A percentile compares a stretch with the other conserved stretches of the same genome.
Conservation (phyloP, 2,329 filamentous ascomycete species). For the Aspergillus texensis region DNA sequence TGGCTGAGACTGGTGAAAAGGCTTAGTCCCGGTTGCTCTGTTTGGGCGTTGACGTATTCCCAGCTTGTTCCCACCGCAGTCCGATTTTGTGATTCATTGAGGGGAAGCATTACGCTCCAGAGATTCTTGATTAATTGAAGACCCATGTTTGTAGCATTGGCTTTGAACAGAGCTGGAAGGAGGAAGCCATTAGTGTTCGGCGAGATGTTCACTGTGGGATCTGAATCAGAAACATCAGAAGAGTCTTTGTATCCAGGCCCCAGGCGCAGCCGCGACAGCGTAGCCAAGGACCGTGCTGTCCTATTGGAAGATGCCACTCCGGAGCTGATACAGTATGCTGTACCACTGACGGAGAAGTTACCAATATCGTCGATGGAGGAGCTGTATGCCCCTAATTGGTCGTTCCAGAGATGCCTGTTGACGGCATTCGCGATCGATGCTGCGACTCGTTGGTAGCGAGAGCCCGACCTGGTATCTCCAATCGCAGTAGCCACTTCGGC, state of each 20-base stretch:
- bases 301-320: conserved; percentile 33
- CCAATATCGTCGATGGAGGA: background rate
- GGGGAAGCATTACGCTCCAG: conserved; percentile 48
- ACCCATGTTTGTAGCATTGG: conserved; percentile 26
- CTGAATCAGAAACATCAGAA: conserved; percentile 19
- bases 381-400: conserved; percentile 9
- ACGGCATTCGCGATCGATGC: conserved; percentile 10
- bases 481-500: conserved; percentile 12
- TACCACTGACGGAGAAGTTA: background rate
- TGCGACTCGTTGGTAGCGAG: background rate
- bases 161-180: conserved; percentile 40
- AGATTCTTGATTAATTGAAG: conserved; percentile 40
- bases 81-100: conserved; percentile 22
- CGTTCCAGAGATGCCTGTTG: conserved; percentile 18
- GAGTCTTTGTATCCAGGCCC: conserved; percentile 41
- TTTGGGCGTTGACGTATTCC: conserved; percentile 48
- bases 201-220: conserved; percentile 36
- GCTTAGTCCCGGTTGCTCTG: conserved; percentile 42
- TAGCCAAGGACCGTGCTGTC: conserved; percentile 31
- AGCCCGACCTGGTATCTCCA: conserved; percentile 9
- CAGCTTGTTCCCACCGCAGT: conserved; percentile 47
- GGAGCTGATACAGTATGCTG: conserved; percentile 14
- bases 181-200: conserved; percentile 53
- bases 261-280: conserved; percentile 34
- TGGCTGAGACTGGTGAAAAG: conserved; percentile 49